Evolutionary conservation across 805 yeast species (phyloP), one percentile per base, ranked within the genome.

Genomic region (Metschnikowia borealis): DNA sequence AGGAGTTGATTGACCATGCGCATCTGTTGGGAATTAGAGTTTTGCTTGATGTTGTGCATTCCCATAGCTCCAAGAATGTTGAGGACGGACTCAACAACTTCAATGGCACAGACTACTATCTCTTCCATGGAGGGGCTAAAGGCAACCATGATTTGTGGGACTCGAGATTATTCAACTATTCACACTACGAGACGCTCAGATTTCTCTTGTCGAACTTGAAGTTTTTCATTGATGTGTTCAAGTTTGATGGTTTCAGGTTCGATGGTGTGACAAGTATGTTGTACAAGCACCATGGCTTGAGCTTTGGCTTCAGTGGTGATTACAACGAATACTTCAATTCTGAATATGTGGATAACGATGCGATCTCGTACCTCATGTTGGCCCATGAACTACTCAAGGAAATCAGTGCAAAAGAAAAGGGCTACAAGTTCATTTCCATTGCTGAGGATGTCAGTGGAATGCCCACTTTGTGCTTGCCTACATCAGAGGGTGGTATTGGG

Each of bases 381-480:
- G 97, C 97, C n/a, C 94, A 92, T 67, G 80, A 82, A 57, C 68
- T 92, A 59, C 80, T 92, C 55, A 73, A 70, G 32, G 77, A 81
- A 55, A 74, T 83, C 58, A 76, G 78, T 4, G 57, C 67, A 34
- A 38, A 54, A 6, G 71, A 78, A 48, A 51, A 61, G 32, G 48
- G 58, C 23, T 66, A 61, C 51, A 71, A 75, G 48, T 82, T 86
- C 57, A 79, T 87, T 8, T 81, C 96, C 1, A 86, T 92, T 57
- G 98, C 98, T 3, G 99, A 92, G 67, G 99, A 92, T 66, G 99
- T 92, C 43, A 85, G 94, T 45, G 99, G 99, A 10, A 92, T 92
- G 85, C 99, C 99, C 33, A 90, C 97, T 1, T 71, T 94, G 50
- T 92, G 98, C 67, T 68, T 87, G 49, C 84, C 94, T 5, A 77